Evolutionary conservation across 2,329 filamentous ascomycete genomes (phyloP), one percentile per base, ranked within the genome.

Genomic region (Cladosporium velox): DNA sequence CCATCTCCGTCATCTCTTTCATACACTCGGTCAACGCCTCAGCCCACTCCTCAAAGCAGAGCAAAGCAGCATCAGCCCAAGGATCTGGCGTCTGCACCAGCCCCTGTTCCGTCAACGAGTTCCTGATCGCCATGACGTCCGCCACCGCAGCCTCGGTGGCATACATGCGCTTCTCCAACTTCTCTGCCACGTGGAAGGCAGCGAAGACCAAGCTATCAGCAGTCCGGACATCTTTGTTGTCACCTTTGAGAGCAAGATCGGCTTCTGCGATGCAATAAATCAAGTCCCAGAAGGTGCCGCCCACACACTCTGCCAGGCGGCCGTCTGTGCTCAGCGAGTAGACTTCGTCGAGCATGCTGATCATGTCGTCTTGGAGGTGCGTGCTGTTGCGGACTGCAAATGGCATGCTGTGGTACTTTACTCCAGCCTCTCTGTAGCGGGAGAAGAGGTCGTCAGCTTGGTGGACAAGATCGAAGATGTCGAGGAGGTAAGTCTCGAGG

Each of bases 101-200:
- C 2, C 57, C 57, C 21, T 44, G 57, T 21, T 44, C 35, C 21
- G 1, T 18, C 35, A 59, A 24, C 21, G 57, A 41, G 5, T 59
- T 44, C 8, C 35, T 34, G 21, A 30, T 30, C 12, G 21, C 57
- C 14, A 59, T 15, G 5, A 59, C 35, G 8, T 59, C 34, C 6
- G 35, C 57, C n/a, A 59, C 57, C 11, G 35, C 57, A 28, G 34
- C 24, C 57, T 59, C 57, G 28, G n/a, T 47, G 8, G 35, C 35
- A 26, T 24, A 10, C n/a, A 47, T 18, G 21, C 28, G 21, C 57
- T 59, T 35, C 24, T 41, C n/a, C 57, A 59, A 38, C 30, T 41
- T 41, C 15, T 41, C 35, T 3, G 15, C n/a, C 30, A 58, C 10
- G 10, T 34, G 15, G 10, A 35, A 24, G 18, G 54, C 54, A 26